phyloP scores from a whole-genome alignment of 148 eudicot species.

The Camellia lanceoleosa region DNA sequence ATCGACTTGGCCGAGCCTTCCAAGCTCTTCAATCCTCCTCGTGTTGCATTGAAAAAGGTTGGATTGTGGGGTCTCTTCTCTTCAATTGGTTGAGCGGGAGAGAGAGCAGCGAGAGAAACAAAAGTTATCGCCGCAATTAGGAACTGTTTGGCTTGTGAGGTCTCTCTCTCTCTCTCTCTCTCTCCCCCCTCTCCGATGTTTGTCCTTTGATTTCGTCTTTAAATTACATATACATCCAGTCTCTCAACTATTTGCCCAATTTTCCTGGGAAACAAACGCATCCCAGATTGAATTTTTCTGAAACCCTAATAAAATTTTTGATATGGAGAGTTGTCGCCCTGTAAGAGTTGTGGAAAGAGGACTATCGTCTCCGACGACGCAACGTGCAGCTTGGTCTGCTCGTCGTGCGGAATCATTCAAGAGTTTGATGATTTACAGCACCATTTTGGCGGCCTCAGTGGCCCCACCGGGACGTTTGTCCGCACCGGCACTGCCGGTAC shows the following conservation, averaged over 20 bases:
- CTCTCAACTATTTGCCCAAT: background rate
- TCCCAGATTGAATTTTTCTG: background rate
- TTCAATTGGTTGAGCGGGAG: too few species aligned
- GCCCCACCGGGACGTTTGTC: conserved; percentile 14
- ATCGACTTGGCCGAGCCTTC: conserved; percentile 32
- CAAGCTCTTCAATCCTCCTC: conserved; percentile 25
- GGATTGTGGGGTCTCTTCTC: background rate
- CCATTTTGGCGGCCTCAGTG: conserved; percentile 42
- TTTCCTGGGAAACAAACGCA: background rate
- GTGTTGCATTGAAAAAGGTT: conserved; percentile 25
- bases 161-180: too few species aligned
- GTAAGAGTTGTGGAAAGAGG: too few species aligned
- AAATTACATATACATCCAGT: too few species aligned
- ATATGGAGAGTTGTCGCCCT: too few species aligned
- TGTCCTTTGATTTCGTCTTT: too few species aligned
- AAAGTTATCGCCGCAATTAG: too few species aligned
- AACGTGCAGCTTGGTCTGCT: conserved; percentile 41
- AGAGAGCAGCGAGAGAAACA: too few species aligned
- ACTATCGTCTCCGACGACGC: background rate
- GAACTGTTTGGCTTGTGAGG: too few species aligned
- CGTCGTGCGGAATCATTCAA: conserved; percentile 62
- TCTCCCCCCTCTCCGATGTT: too few species aligned
- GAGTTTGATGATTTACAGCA: conserved; percentile 41
- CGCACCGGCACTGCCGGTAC: too few species aligned
- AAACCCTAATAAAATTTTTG: background rate